These are phyloP conservation scores for Akanthomyces muscarius DNA, from an alignment of 2,329 filamentous ascomycete species.

Conservation along the genomic window DNA sequence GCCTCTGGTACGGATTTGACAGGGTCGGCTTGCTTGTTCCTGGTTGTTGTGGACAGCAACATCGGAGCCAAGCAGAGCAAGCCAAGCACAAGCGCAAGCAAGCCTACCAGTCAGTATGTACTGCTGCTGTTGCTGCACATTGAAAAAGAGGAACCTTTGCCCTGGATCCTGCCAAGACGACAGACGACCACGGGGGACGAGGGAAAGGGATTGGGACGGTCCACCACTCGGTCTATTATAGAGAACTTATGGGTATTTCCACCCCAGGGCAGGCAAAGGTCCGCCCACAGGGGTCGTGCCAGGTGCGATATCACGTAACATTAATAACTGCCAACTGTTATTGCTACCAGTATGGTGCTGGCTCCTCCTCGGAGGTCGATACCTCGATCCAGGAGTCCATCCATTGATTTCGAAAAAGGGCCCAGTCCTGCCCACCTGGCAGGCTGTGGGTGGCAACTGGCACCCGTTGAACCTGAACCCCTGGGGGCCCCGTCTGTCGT, in stretches of 20 bases:
- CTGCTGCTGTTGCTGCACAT: not conserved
- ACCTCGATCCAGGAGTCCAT: not conserved
- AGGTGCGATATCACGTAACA: conserved; percentile 4
- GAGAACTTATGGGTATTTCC: not conserved
- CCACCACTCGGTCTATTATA: not conserved
- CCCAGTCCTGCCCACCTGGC: not conserved
- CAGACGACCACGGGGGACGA: not conserved
- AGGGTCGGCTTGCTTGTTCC: too few relatives aligned
- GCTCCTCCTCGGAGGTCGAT: not conserved
- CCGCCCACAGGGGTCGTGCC: not conserved
- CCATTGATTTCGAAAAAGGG: not conserved
- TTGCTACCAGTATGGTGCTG: not conserved
- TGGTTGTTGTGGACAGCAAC: too few relatives aligned
- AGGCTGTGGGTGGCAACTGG: too few relatives aligned
- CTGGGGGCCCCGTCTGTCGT: not conserved
- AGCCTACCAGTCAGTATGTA: too few relatives aligned
- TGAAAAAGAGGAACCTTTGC: not conserved
- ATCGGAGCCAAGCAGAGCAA: too few relatives aligned
- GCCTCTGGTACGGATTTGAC: too few relatives aligned
- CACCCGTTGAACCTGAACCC: not conserved
- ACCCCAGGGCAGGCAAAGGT: not conserved
- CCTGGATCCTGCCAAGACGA: not conserved
- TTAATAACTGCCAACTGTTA: not conserved
- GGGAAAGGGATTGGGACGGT: not conserved
- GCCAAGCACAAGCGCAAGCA: too few relatives aligned